phyloP scores from a whole-genome alignment of 2,329 filamentous ascomycete species.

The Cercospora beticola region DNA sequence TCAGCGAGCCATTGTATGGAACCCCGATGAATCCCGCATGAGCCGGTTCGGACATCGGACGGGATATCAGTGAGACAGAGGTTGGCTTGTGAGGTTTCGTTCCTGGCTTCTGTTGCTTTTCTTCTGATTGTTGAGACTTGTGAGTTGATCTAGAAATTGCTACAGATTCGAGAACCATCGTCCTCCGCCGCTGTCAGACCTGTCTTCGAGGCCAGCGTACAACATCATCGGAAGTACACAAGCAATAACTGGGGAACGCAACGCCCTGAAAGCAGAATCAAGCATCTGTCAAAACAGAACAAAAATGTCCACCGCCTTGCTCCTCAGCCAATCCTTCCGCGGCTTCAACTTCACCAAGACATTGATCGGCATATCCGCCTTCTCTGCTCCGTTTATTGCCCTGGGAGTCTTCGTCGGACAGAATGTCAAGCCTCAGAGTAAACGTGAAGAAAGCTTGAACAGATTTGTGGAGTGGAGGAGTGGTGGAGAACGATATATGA shows the following conservation, averaged over 20 bases:
- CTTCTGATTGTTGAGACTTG: neutral
- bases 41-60: neutral
- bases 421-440: neutral
- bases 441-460: neutral
- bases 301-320: neutral
- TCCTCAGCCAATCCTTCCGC: neutral
- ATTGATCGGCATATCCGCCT: neutral
- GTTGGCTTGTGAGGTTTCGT: neutral
- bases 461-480: neutral
- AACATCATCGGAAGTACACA: neutral
- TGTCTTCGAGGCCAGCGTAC: neutral
- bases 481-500: neutral
- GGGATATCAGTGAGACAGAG: neutral
- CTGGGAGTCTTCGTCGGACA: conserved; percentile 1
- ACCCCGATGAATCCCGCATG: neutral
- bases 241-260: neutral
- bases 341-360: conserved; percentile 3
- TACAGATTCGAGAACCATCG: too few relatives aligned
- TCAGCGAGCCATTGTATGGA: neutral
- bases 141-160: neutral
- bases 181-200: too few relatives aligned
- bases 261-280: too few relatives aligned
- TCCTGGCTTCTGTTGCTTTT: neutral
- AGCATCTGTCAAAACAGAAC: neutral
- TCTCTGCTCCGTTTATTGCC: neutral